Conservation (phyloP, 2,329 filamentous ascomycete genomes). For the Alternaria angustiovoidea region DNA sequence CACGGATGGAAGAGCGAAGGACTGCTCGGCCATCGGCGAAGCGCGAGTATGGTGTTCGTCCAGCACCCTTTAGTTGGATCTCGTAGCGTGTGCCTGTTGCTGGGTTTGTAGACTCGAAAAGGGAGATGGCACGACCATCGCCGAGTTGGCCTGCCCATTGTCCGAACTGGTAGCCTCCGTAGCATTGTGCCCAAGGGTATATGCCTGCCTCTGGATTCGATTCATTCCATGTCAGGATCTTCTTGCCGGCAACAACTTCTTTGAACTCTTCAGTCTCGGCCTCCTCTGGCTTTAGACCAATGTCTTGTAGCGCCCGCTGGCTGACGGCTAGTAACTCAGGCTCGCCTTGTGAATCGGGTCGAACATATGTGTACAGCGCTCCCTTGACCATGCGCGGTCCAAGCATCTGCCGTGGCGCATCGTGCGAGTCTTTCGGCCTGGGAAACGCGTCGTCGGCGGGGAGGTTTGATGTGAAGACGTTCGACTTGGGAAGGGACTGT, state of each 20-base stretch:
- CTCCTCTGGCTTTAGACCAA: conserved; percentile 77
- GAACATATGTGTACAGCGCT: conserved; percentile 89
- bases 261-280: conserved; percentile 77
- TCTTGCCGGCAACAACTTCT: conserved; percentile 81
- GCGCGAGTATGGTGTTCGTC: conserved; percentile 90
- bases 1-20: conserved; percentile 87
- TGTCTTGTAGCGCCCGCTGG: conserved; percentile 76
- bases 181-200: conserved; percentile 98
- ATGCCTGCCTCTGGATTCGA: conserved; percentile 63
- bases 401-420: conserved; percentile 78
- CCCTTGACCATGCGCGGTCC: conserved; percentile 83
- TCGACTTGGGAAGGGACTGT: conserved; percentile 68
- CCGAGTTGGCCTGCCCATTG: conserved; percentile 96
- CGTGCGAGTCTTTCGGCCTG: conserved; percentile 82
- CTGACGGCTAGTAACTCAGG: conserved; percentile 86
- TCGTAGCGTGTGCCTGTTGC: conserved; percentile 79
- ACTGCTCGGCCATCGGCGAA: conserved; percentile 98
- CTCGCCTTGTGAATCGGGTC: conserved; percentile 75
- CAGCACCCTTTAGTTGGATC: conserved; percentile 92
- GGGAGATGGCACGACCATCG: conserved; percentile 90
- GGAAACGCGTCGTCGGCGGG: conserved; percentile 81
- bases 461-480: conserved; percentile 70
- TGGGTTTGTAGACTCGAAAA: conserved; percentile 88
- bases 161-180: conserved; percentile 77
- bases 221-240: conserved; percentile 79